Evolutionary conservation across 2,329 filamentous ascomycete genomes (phyloP).

Genomic region (Fusarium heterosporum): DNA sequence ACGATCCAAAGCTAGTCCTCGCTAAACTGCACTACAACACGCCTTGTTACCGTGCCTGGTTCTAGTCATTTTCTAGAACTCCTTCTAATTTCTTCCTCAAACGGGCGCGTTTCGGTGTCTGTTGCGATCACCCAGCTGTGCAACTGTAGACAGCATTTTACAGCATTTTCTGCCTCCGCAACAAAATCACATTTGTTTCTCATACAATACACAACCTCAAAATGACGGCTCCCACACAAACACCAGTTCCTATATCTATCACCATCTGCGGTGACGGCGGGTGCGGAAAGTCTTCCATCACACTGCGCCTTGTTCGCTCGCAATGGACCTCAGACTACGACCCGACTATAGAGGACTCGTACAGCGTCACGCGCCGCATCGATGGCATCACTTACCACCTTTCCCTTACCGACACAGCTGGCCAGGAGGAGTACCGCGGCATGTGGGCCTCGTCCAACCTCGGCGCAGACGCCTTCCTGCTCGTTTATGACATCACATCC

Average conservation of each 20-base stretch:
- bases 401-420: conserved; percentile 83
- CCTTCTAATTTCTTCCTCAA: conserved; percentile 24
- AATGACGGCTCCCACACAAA: conserved; percentile 42
- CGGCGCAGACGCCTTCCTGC: conserved; percentile 82
- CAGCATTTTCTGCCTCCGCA: conserved; percentile 2
- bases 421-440: conserved; percentile 90
- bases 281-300: conserved; percentile 87
- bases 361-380: conserved; percentile 82
- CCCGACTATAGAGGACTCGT: conserved; percentile 85
- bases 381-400: conserved; percentile 86
- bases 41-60: conserved; percentile 18
- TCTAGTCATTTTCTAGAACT: conserved; percentile 33
- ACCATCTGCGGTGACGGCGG: conserved; percentile 90
- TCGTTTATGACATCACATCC: conserved; percentile 89
- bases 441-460: conserved; percentile 87
- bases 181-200: background rate
- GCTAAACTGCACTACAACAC: background rate
- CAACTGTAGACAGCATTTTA: background rate
- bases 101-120: conserved; percentile 27
- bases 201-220: background rate
- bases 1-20: conserved; percentile 4
- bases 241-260: conserved; percentile 72
- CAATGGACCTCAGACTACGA: conserved; percentile 89
- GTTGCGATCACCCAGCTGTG: conserved; percentile 23
- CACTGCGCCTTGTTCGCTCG: conserved; percentile 81